Evolutionary conservation across 2,329 filamentous ascomycete genomes (phyloP), one percentile per base, ranked within the genome.

Genomic region (Cercospora citrullina): DNA sequence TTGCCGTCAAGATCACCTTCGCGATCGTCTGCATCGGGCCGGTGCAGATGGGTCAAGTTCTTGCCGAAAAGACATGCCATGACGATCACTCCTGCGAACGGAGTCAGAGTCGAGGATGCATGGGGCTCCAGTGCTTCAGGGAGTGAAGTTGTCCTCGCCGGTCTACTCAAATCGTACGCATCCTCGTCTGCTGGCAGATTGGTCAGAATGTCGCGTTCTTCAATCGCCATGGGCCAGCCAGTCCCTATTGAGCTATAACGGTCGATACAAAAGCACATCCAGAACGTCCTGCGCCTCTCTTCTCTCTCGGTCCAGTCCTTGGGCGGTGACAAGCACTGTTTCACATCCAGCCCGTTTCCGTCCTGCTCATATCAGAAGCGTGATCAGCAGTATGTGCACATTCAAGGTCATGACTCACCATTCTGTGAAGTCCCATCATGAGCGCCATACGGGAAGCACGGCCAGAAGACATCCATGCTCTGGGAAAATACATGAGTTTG

Each of bases 401-500:
- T 42, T 14, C 36, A n/a, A n/a, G 14, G 36, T 42, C 16, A 42
- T 42, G n/a, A 42, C 53, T 26, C 26, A 58, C 53, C 60, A 97
- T 80, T 69, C 94, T 89, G 79, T 98, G 93, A 39, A 98, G 81
- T 8, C 94, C 93, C 82, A 97, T 93, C 94, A 98, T 97, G 75
- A 96, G 90, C 61, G 88, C 87, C 64, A 98, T 80, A 61, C 94
- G 87, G n/a, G 90, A 87, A 4, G 91, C 91, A 69, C 91, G 86
- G 23, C 94, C 95, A 2, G 92, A 90, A 73, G 92, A 97, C 82
- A 97, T 88, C 95, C 95, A 98, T 0, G 95, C 95, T 72, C 95
- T 85, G 1, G 95, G 94, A 74, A 98, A 98, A 79, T 93, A 96
- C 92, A 98, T 97, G 86, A 92, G 91, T 81, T 94, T 97, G 84